Base-by-base conservation (phyloP, 768 basidiomycete genomes). In the Kwoniella sp. region DNA sequence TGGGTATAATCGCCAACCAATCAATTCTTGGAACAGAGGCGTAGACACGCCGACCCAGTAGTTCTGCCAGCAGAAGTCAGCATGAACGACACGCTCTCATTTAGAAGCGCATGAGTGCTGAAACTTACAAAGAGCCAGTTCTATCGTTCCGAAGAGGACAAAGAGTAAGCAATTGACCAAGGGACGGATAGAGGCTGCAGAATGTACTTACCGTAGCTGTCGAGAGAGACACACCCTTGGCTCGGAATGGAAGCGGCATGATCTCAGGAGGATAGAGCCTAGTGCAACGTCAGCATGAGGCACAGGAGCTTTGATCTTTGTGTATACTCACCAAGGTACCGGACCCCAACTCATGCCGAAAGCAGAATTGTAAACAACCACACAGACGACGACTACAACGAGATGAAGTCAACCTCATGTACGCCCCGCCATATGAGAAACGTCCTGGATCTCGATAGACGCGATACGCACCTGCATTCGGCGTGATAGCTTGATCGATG, bases 151-250 rank as follows among this genome's bases (percentile, higher is more conserved):
- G 20, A 47, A 13, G 34, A 60, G 48, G 69, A 59, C 55, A 5
- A 30, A 23, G 29, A 8, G 26, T 51, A 56, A 63, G 51, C 25
- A 28, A 48, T 20, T 28, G 9, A 34, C 34, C 9, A 22, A 47
- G 30, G 12, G 23, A 7, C 12, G n/a, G 38, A 48, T 48, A 20
- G 20, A 7, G 17, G 7, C 20, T 23, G 4, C 11, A n/a, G 58
- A 31, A 34, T 22, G 25, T 31, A 70, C 81, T 69, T 50, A 82
- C 82, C 8, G 91, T 94, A 15, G 92, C 92, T 4, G 94, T 96
- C 0, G 92, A 95, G 34, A 96, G 74, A 7, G 92, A 94, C 25
- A 96, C 93, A n/a, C 93, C 94, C 82, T 96, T 96, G 12, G 92
- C 93, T 41, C 95, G 87, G 73, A 94, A 86, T 20, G 88, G 84